phyloP scores from a whole-genome alignment of 2,329 filamentous ascomycete genomes.

The Aureobasidium melanogenum region DNA sequence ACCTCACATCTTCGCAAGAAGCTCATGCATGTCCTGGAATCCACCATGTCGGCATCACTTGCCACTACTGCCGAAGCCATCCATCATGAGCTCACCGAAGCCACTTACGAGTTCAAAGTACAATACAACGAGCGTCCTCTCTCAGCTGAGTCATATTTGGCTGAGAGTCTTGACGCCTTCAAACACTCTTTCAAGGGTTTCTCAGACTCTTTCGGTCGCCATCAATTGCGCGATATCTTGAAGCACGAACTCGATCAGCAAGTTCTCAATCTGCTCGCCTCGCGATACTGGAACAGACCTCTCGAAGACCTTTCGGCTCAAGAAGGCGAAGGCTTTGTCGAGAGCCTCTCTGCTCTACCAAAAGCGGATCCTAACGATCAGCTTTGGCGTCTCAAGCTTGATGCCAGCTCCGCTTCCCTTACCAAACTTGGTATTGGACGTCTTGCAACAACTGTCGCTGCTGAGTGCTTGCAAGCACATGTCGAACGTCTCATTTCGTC shows the following conservation, averaged over 20 bases:
- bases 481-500: constrained; percentile 68
- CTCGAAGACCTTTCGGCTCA: constrained; percentile 65
- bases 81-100: constrained; percentile 88
- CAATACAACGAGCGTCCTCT: constrained; percentile 96
- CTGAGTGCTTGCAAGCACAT: constrained; percentile 75
- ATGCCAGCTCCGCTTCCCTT: constrained; percentile 79
- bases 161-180: constrained; percentile 89
- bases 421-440: constrained; percentile 92
- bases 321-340: constrained; percentile 22
- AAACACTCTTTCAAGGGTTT: constrained; percentile 98
- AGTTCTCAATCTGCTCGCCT: constrained; percentile 84
- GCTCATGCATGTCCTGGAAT: constrained; percentile 91
- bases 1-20: constrained; percentile 86
- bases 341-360: constrained; percentile 65
- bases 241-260: constrained; percentile 92
- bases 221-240: constrained; percentile 79
- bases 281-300: constrained; percentile 95
- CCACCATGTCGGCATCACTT: constrained; percentile 91
- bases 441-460: constrained; percentile 83
- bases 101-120: constrained; percentile 97
- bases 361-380: constrained; percentile 62
- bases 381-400: constrained; percentile 91
- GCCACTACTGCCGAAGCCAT: constrained; percentile 87
- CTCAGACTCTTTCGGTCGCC: constrained; percentile 77
- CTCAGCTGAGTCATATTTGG: constrained; percentile 91